These are phyloP conservation scores for Mucor mucedo DNA, from an alignment of 371 early-diverging fungal species.

Conservation along the genomic window DNA sequence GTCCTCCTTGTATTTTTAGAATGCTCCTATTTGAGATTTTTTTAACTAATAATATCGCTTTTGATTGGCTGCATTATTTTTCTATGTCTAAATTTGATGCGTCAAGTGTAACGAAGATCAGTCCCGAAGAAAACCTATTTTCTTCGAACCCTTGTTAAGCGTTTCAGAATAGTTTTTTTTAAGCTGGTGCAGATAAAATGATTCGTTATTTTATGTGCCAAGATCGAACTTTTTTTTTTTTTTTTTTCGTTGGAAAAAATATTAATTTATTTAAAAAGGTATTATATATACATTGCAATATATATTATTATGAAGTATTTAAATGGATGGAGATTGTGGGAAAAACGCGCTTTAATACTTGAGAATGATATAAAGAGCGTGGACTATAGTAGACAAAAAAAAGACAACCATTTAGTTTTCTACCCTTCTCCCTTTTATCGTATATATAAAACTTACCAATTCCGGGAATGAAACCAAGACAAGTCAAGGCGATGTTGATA, in stretches of 20 bases:
- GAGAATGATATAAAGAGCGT: slow-evolving; percentile 41
- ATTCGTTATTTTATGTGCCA: too few relatives aligned
- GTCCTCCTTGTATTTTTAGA: too few relatives aligned
- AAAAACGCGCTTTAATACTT: slow-evolving; percentile 30
- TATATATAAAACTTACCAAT: slow-evolving; percentile 34
- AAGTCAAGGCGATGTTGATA: slow-evolving; percentile 74
- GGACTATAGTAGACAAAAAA: slow-evolving; percentile 18
- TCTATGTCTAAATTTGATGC: too few relatives aligned
- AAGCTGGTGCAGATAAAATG: too few relatives aligned
- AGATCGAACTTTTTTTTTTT: neutral
- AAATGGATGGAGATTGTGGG: neutral
- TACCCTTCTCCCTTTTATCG: neutral
- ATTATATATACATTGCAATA: neutral
- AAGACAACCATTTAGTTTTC: neutral
- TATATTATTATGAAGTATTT: slow-evolving; percentile 3
- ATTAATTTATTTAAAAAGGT: neutral
- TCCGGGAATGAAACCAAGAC: slow-evolving; percentile 79
- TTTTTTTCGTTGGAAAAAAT: slow-evolving; percentile 1
- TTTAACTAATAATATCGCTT: too few relatives aligned
- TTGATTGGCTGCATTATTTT: too few relatives aligned
- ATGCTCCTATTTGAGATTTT: too few relatives aligned
- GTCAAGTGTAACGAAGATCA: too few relatives aligned
- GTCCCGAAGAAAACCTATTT: too few relatives aligned
- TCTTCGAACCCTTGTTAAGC: too few relatives aligned
- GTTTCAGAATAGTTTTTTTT: too few relatives aligned